Conservation (phyloP, 371 early-diverging fungal species). For the Chytridiales sp. region DNA sequence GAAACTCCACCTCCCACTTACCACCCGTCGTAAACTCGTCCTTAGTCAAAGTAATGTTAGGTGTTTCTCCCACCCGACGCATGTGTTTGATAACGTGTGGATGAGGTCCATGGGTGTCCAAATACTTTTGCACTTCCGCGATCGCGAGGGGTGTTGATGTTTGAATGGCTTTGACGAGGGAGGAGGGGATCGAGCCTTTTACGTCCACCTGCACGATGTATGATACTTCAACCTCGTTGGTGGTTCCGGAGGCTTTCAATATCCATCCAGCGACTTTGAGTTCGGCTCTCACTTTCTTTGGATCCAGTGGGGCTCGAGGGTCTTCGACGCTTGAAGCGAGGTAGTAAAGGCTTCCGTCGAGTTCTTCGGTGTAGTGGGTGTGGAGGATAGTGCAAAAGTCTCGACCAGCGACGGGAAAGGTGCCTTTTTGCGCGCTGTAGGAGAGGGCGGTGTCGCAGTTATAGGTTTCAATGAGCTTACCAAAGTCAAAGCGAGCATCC, state of each 20-base stretch:
- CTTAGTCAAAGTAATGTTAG: no score
- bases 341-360: conserved; percentile 22
- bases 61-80: background rate
- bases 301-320: conserved; percentile 12
- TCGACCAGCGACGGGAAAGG: conserved; percentile 35
- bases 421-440: conserved; percentile 32
- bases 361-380: background rate
- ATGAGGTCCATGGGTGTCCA: background rate
- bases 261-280: conserved; percentile 36
- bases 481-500: conserved; percentile 39
- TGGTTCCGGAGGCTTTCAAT: no score
- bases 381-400: conserved; percentile 25
- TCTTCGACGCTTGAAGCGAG: conserved; percentile 29
- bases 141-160: conserved; percentile 3
- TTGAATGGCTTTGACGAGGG: conserved; percentile 1
- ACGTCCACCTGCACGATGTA: conserved; percentile 41
- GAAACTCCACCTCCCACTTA: no score
- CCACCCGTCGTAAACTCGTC: no score
- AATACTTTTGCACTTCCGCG: conserved; percentile 3
- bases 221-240: no score
- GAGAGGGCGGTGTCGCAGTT: conserved; percentile 21
- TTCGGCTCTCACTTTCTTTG: conserved; percentile 31
- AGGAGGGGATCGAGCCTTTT: conserved; percentile 34
- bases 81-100: background rate
- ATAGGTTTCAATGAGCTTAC: conserved; percentile 19